Evolutionary conservation across 2,329 filamentous ascomycete species (phyloP), one percentile per base, ranked within the genome.

Genomic region (Aureobasidium musti): DNA sequence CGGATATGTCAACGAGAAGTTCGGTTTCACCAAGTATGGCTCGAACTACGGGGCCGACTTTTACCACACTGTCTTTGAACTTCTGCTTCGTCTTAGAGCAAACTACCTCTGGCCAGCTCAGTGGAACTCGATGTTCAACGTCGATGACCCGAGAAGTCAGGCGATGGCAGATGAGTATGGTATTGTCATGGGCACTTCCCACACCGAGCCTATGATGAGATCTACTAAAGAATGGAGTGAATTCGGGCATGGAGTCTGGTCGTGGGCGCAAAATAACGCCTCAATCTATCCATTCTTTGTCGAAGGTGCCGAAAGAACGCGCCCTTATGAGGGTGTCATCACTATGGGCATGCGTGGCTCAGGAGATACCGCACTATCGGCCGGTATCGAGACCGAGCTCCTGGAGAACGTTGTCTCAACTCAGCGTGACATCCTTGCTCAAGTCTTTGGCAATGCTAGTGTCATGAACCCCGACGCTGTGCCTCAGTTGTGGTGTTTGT

Each of bases 91-190:
- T 7, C 81, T 90, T 33, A 83, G 86, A 43, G 89, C 89, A 19
- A 92, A 92, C 75, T 91, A 91, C 72, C 79, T 92, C 59, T 92
- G 90, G 89, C 90, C 89, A 0, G 84, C 88, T 0, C 81, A 86
- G 74, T 92, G 89, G 90, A 84, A 83, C 6, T 84, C 83, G 69
- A 64, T 91, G 82, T 90, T 91, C 72, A 86, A 87, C 72, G 83
- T 90, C 1, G 90, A 92, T 68, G 89, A 92, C 72, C 80, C 84
- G 2, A 80, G 82, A 35, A 91, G 87, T 70, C 87, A 90, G 73
- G 85, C 87, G 0, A 81, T 90, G 5, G 87, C 89, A 0, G 87
- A 92, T 71, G 88, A 88, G n/a, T 91, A 87, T 73, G 89, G 87
- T 47, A 85, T 92, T 66, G 88, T 91, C 0, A 85, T 92, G 74